Evolutionary conservation across 139 green algal species (phyloP).

Genomic region (Chlamydomonas sp.): DNA sequence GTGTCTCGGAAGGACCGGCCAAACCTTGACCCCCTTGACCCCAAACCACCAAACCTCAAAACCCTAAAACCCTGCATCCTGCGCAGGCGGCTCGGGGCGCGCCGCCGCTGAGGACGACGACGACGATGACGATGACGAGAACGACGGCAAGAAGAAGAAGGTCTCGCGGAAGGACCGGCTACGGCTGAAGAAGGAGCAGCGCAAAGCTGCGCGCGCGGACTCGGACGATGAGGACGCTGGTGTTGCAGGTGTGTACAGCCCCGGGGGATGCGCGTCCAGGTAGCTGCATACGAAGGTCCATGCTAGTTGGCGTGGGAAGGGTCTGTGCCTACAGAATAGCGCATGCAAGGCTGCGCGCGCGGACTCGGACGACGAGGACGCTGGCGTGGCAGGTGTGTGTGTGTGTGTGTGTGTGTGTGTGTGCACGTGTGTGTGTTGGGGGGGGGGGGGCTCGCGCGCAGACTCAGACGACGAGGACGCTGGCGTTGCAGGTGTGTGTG

Average conservation of each 20-base stretch:
- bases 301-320: slow-evolving; percentile 17
- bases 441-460: slow-evolving; percentile 9
- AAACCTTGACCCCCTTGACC: too few relatives aligned
- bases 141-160: slow-evolving; percentile 18
- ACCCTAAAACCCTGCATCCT: too few relatives aligned
- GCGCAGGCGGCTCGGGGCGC: too few relatives aligned
- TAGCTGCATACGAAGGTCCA: too few relatives aligned
- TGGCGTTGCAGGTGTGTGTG: too few relatives aligned
- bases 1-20: too few relatives aligned
- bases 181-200: slow-evolving; percentile 23
- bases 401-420: too few relatives aligned
- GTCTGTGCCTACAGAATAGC: slow-evolving; percentile 21
- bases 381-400: too few relatives aligned
- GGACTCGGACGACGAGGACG: slow-evolving; percentile 38
- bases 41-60: too few relatives aligned
- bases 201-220: slow-evolving; percentile 12
- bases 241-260: too few relatives aligned
- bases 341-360: slow-evolving; percentile 7
- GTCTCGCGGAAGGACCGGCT: slow-evolving; percentile 17
- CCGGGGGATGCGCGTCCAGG: too few relatives aligned
- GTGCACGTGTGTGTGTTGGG: too few relatives aligned
- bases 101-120: slow-evolving; percentile 1
- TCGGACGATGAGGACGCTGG: slow-evolving; percentile 35
- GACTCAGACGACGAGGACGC: slow-evolving; percentile 39
- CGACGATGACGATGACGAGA: slow-evolving; percentile 20